Base-by-base conservation (phyloP, 768 basidiomycete genomes). In the Lactifluus subvellereus region DNA sequence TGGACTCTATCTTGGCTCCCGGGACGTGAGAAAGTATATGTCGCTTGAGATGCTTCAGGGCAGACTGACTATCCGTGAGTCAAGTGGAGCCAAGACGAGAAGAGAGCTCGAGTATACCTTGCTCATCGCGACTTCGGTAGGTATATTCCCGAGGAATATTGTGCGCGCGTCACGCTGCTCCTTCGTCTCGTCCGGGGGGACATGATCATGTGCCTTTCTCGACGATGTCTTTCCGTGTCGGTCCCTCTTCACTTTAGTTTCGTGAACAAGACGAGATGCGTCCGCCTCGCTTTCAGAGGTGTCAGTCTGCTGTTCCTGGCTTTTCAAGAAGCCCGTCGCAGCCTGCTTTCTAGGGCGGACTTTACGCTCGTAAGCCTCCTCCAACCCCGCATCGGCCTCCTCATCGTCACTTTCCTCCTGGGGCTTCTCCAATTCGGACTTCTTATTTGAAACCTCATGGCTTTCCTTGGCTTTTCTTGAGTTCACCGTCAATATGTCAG, bases 81-180 rank as follows among this genome's bases (percentile, higher is more conserved):
- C 11, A 7, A 18, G n/a, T 45, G 64, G 32, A 20, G 43, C 45
- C 37, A 2, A 30, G 59, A 51, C 0, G 40, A 47, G 35, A 18
- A 35, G 47, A 14, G n/a, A 38, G 11, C 16, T n/a, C 6, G 30
- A 16, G 75, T 83, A 48, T 65, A 94, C 95, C 75, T 85, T 86
- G 69, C 83, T 85, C 52, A 88, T 86, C 18, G 85, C 87, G 20
- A 91, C 83, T 8, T 89, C 86, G 1, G 89, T 76, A 0, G 87
- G 82, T 2, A 99, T 77, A 71, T 98, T 98, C 3, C 95, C 95
- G 14, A 99, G 77, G 73, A 99, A 99, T 52, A 98, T 78, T 6
- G 96, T 98, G 32, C 96, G 83, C 18, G 81, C 80, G 69, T 97
- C 86, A 53, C 88, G 82, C 64, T 82, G 84, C 59, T 84, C 85